phyloP scores from a whole-genome alignment of 805 yeast species.

The Kazachstania bromeliacearum region DNA sequence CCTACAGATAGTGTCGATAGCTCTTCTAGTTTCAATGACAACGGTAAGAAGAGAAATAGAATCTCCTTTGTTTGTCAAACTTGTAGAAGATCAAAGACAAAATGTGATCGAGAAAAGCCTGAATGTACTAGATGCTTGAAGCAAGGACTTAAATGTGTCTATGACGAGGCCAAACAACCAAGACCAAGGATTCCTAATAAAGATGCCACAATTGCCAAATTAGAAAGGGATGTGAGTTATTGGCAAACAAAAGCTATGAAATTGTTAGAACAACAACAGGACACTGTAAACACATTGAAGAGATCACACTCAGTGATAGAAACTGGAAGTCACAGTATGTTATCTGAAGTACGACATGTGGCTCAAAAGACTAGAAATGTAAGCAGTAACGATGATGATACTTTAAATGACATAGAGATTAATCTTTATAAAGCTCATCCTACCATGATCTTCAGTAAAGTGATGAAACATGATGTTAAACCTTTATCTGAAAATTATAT shows the following conservation, averaged over 20 bases:
- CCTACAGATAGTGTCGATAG: too few species aligned
- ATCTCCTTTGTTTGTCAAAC: slow-evolving; percentile 29
- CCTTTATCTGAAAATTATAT: slow-evolving; percentile 27
- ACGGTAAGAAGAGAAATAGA: slow-evolving; percentile 21
- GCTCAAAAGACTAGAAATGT: slow-evolving; percentile 4
- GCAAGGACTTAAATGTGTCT: slow-evolving; percentile 21
- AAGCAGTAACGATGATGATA: slow-evolving; percentile 3
- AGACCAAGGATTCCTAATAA: slow-evolving; percentile 30
- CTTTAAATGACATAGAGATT: slow-evolving; percentile 11
- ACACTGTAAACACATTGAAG: slow-evolving; percentile 1
- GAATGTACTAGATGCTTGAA: slow-evolving; percentile 25
- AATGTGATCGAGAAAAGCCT: slow-evolving; percentile 29
- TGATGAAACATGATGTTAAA: slow-evolving; percentile 27
- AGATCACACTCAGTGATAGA: neutral
- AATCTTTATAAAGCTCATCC: slow-evolving; percentile 24
- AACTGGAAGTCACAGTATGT: neutral
- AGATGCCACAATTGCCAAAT: slow-evolving; percentile 26
- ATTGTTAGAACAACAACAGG: slow-evolving; percentile 5
- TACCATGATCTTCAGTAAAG: slow-evolving; percentile 23
- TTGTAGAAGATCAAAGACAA: slow-evolving; percentile 29
- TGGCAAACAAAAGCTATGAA: slow-evolving; percentile 25
- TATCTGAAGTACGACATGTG: neutral
- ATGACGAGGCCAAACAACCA: slow-evolving; percentile 26
- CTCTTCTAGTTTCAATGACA: slow-evolving; percentile 1
- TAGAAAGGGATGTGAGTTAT: slow-evolving; percentile 25